Evolutionary conservation across 2,329 filamentous ascomycete species (phyloP), one percentile per base, ranked within the genome.

Genomic region (Hymenoscyphus fructigenus): DNA sequence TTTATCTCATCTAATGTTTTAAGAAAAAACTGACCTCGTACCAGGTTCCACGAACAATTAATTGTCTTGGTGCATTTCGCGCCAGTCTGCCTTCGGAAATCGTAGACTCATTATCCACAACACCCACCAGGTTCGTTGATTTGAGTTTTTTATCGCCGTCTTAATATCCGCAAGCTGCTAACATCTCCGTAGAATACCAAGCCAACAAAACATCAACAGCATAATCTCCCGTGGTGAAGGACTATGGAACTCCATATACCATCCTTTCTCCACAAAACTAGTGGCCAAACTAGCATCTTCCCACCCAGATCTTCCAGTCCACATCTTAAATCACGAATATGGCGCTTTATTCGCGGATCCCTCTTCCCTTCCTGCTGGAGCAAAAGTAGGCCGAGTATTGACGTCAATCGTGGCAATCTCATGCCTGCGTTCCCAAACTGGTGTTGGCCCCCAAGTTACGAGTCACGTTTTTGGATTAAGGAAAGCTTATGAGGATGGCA

Each of bases 391-490:
- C 0, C 79, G 92, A 0, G 84, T 91, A 0, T 78, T 92, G 67
- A 95, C 91, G 0, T 90, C 86, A 62, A 77, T 95, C 14, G 82
- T 93, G 4, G 92, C 90, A 0, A 83, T 96, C 34, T 83, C 91
- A 5, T 93, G 91, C 72, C 76, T 96, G 75, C 79, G 92, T 3
- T 85, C 91, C 56, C 92, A 95, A 81, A 91, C 89, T 10, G 92
- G 92, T 0, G 92, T 95, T 0, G 92, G 88, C 0, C 92, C 91
- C 0, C 92, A 95, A 80, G 91, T 96, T 14, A 78, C 90, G 20
- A 92, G 88, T 69, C 92, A 96, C 77, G 83, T 95, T 0, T 94
- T 93, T 78, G 92, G 92, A 0, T 75, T 96, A 77, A 79, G 90
- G 65, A 95, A 95, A 80, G 90, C 87, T 0, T 82, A 90, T 60